Evolutionary conservation across 2,329 filamentous ascomycete genomes (phyloP).

Genomic region (Trichoderma aggressivum): DNA sequence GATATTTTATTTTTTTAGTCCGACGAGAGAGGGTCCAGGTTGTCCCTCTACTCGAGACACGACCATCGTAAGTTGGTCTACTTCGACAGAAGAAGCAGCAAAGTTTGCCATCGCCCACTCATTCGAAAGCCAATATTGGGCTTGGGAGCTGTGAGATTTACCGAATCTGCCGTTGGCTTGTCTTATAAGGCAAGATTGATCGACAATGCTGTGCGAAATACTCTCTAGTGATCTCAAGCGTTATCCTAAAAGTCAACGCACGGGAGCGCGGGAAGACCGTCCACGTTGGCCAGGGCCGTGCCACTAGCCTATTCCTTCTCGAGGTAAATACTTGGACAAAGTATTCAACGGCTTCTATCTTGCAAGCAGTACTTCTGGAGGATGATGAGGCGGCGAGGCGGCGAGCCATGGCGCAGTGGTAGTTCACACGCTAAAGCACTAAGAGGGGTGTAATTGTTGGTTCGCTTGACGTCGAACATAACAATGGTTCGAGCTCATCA

Average conservation of each 20-base stretch:
- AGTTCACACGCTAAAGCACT: neutral
- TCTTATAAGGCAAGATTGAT: neutral
- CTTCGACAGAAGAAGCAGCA: neutral
- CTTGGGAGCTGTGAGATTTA: too few relatives aligned
- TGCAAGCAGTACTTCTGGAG: neutral
- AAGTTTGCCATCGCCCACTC: neutral
- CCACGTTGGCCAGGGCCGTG: constrained; percentile 9
- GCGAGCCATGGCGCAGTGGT: neutral
- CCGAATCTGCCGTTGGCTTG: neutral
- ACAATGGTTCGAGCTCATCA: neutral
- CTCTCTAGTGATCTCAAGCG: neutral
- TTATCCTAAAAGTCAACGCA: constrained; percentile 9
- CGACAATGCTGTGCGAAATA: neutral
- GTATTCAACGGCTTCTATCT: neutral
- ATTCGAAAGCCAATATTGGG: neutral
- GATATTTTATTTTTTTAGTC: neutral
- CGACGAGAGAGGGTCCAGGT: neutral
- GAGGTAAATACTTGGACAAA: neutral
- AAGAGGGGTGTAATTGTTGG: neutral
- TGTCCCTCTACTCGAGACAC: constrained; percentile 22
- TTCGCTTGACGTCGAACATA: neutral
- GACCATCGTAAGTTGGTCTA: neutral
- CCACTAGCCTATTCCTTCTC: constrained; percentile 1
- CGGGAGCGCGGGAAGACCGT: constrained; percentile 21
- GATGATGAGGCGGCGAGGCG: neutral